These are phyloP conservation scores for Mycosphaerella sp. DNA, from an alignment of 2,329 filamentous ascomycete genomes.

Conservation along the genomic window DNA sequence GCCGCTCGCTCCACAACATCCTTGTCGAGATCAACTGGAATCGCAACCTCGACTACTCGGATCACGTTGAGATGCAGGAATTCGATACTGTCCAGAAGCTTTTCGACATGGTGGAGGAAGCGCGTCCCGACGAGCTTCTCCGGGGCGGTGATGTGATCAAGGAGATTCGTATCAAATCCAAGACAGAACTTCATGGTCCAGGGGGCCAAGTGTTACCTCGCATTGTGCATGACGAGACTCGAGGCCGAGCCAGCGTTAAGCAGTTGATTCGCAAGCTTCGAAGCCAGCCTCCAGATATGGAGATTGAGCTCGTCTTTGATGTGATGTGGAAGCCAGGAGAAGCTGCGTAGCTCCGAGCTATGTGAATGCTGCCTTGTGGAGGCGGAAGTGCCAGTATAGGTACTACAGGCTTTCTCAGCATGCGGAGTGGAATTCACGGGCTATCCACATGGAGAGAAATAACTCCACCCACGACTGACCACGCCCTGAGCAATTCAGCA, in stretches of 20 bases:
- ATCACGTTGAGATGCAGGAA: slow-evolving; percentile 15
- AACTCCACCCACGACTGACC: no score
- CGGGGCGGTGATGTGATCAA: slow-evolving; percentile 7
- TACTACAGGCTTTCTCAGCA: no score
- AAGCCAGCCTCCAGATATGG: slow-evolving; percentile 10
- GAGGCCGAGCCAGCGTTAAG: slow-evolving; percentile 11
- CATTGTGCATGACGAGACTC: slow-evolving; percentile 14
- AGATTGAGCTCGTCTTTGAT: slow-evolving; percentile 16
- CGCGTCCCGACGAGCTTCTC: slow-evolving; percentile 12
- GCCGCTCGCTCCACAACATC: slow-evolving; percentile 11
- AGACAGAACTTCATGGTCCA: slow-evolving; percentile 7
- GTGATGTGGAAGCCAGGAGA: slow-evolving; percentile 12
- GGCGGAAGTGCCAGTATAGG: no score
- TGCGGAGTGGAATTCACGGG: no score
- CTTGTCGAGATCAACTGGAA: slow-evolving; percentile 15
- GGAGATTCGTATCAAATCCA: slow-evolving; percentile 15
- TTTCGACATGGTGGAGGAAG: slow-evolving; percentile 14
- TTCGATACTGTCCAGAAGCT: slow-evolving; percentile 10
- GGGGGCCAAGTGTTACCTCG: slow-evolving; percentile 10
- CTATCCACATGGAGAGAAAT: no score
- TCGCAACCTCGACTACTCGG: slow-evolving; percentile 13
- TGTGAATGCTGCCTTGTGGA: no score
- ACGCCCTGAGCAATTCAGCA: neutral
- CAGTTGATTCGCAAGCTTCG: slow-evolving; percentile 13
- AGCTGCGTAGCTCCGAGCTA: neutral